These are phyloP conservation scores for Aspergillus olivimuriae DNA, from an alignment of 495 filamentous ascomycete species.

Conservation along the genomic window DNA sequence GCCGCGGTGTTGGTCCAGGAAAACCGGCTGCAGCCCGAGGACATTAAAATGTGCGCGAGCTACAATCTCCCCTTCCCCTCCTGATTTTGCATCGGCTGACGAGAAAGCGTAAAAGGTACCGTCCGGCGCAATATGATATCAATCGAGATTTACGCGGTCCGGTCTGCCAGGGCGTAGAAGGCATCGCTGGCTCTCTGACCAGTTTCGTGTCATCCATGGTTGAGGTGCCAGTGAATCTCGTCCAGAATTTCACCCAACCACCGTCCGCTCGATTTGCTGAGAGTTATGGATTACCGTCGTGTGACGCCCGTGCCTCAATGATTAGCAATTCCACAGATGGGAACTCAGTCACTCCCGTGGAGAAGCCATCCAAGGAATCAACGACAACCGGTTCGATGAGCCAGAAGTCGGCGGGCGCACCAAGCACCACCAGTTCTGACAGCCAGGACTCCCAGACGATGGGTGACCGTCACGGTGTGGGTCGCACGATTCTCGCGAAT, in stretches of 20 bases:
- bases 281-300: constrained; percentile 6
- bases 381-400: neutral
- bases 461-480: neutral
- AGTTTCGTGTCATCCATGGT: constrained; percentile 69
- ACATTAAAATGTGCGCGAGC: constrained; percentile 57
- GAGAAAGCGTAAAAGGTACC: constrained; percentile 51
- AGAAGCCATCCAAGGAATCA: neutral
- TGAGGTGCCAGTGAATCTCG: constrained; percentile 68
- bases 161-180: constrained; percentile 54
- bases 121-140: constrained; percentile 51
- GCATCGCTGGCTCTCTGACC: constrained; percentile 60
- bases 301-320: neutral
- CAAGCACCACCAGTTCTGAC: neutral
- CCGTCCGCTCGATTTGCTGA: constrained; percentile 6
- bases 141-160: constrained; percentile 60
- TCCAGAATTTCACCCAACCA: constrained; percentile 32
- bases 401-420: neutral
- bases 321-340: neutral
- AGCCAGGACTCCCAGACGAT: constrained; percentile 3
- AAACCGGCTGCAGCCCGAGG: constrained; percentile 48
- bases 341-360: neutral
- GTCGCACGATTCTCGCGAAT: neutral
- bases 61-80: neutral
- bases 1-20: constrained; percentile 50
- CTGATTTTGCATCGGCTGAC: constrained; percentile 3